phyloP scores from a whole-genome alignment of 2,329 filamentous ascomycete species.

The Talaromyces islandicus region DNA sequence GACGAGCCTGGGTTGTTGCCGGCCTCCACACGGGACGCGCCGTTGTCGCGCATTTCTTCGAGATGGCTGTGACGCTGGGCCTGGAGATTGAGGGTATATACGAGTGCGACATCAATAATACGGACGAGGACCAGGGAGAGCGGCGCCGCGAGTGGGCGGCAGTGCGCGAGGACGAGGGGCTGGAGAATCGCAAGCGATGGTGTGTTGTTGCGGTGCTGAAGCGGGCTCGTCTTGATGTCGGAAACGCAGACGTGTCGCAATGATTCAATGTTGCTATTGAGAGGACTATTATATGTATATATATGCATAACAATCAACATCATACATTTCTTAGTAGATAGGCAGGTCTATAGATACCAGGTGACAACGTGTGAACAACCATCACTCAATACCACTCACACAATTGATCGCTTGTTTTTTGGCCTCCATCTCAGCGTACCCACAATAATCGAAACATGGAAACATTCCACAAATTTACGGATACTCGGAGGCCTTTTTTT shows the following conservation, averaged over 20 bases:
- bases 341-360: background rate
- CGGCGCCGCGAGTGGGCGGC: constrained; percentile 40
- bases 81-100: constrained; percentile 49
- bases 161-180: constrained; percentile 41
- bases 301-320: background rate
- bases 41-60: constrained; percentile 52
- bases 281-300: background rate
- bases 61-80: constrained; percentile 37
- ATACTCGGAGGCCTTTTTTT: background rate
- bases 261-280: background rate
- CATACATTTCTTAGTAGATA: background rate
- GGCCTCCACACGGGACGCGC: constrained; percentile 56
- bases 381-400: too few relatives aligned
- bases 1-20: constrained; percentile 46
- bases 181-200: constrained; percentile 52
- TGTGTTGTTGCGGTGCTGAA: constrained; percentile 46
- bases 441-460: background rate
- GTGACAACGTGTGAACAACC: too few relatives aligned
- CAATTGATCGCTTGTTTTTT: background rate
- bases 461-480: background rate
- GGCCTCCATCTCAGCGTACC: background rate
- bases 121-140: constrained; percentile 30
- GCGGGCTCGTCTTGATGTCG: constrained; percentile 8
- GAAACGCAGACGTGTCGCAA: background rate
- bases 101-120: constrained; percentile 47